Base-by-base conservation (phyloP, 2,329 filamentous ascomycete species). In the Pseudogymnoascus sp. region DNA sequence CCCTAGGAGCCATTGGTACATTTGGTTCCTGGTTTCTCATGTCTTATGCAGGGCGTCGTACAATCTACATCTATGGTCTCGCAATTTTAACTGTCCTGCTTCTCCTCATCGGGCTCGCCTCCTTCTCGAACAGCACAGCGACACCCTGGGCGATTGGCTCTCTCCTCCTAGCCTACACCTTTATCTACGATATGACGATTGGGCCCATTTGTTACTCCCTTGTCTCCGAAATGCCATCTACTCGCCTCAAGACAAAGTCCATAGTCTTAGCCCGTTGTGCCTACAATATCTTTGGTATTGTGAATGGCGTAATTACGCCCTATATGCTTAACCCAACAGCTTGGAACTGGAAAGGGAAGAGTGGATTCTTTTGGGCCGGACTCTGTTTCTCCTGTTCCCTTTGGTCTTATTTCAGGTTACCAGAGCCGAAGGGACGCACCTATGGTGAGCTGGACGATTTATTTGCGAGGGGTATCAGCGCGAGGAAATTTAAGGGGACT, bases 321-420 rank as follows among this genome's bases (percentile, higher is more conserved):
- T 95, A 95, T 77, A 96, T 96, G 92, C 81, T 96, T 54, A 96
- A 96, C 77, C 91, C 92, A 0, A 82, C 80, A 1, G 89, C 86
- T 0, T 96, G 92, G 92, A 80, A 95, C 76, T 96, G 92, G 92
- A 81, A 85, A 67, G 93, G 93, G 77, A 93, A 83, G 71, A 84
- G 90, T 0, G 91, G 91, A 28, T 95, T 96, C 77, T 95, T 96
- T 80, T 96, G 91, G 91, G 82, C 82, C 79, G 90, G 84, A 0
- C 85, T 90, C 64, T 93, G 90, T 78, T 91, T 92, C 77, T 76
- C 86, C 63, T 95, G 90, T 77, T 85, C 92, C 71, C 78, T 95
- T 14, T 96, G 93, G 77, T 89, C 88, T 0, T 93, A 85, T 73
- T 92, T 92, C 79, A 83, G 89, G 16, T 80, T 93, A 0, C 92